Evolutionary conservation across 1,284 basidiomycete genomes (phyloP), one percentile per base, ranked within the genome.

Genomic region (Moniliophthora roreri): DNA sequence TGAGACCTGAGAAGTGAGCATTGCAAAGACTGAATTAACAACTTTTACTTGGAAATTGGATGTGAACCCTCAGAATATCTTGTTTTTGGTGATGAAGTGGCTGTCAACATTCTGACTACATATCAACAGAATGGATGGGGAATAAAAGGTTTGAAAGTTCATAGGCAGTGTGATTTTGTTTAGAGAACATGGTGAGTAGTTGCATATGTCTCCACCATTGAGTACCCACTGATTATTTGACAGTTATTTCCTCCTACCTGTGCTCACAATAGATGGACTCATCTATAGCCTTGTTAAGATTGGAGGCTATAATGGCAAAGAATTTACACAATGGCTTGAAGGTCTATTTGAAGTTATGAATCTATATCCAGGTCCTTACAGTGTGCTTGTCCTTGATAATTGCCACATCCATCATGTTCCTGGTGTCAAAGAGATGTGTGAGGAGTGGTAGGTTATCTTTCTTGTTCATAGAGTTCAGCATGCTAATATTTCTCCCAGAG

Each of bases 241-340:
- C 39, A 63, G 62, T 0, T 63, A 61, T 24, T 63, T 59, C 4
- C 35, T 63, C 18, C 54, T 63, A n/a, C 58, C 59, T 23, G 62
- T 59, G 16, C 41, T 63, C 1, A 53, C 60, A 9, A 11, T 51
- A 0, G 50, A 58, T 23, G 54, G 47, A 11, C 51, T 60, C 28
- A 63, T 65, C 26, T 63, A 62, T 44, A 58, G 51, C 8, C 57
- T 63, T 39, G 58, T 63, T 36, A 63, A 60, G 50, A 41, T 50
- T 7, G 63, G 60, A 13, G 47, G 57, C 13, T 62, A 61, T 39
- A 59, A 63, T 51, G 58, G 59, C 4, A 52, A 58, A 7, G 53
- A 60, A 37, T 62, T 62, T 40, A 11, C 56, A 5, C 41, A 51
- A 9, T 63, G 57, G 57, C 55, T 62, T 5, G 54, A 62, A n/a